Conservation (phyloP, 164 flowering plant species). For the Stephania japonica region DNA sequence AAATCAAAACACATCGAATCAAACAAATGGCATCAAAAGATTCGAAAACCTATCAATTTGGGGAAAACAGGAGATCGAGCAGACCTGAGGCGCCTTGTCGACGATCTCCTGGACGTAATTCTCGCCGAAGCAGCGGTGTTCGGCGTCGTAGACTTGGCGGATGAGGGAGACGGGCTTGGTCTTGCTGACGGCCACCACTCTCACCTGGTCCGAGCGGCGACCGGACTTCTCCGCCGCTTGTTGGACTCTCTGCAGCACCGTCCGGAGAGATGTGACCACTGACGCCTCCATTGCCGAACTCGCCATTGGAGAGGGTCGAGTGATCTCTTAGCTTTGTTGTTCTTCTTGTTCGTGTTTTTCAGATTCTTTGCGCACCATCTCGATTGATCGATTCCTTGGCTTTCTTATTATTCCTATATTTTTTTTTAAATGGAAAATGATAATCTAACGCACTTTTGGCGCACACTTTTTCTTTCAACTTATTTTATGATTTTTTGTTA, state of each 20-base stretch:
- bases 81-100: constrained; percentile 86
- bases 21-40: not conserved
- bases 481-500: too few relatives aligned
- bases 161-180: constrained; percentile 75
- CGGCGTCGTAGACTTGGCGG: constrained; percentile 77
- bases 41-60: not conserved
- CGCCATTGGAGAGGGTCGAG: constrained; percentile 27
- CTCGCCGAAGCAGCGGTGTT: constrained; percentile 91
- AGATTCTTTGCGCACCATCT: too few relatives aligned
- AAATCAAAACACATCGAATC: not conserved
- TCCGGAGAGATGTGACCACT: constrained; percentile 60
- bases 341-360: too few relatives aligned
- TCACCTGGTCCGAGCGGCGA: constrained; percentile 40
- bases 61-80: not conserved
- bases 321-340: not conserved
- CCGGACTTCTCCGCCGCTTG: constrained; percentile 69
- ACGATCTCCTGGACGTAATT: constrained; percentile 90
- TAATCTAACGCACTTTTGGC: too few relatives aligned
- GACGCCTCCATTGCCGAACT: constrained; percentile 40
- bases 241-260: constrained; percentile 60
- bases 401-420: too few relatives aligned
- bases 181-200: constrained; percentile 84
- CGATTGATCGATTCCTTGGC: too few relatives aligned
- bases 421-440: too few relatives aligned
- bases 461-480: too few relatives aligned